These are phyloP conservation scores for Mycena haematopus DNA, from an alignment of 768 basidiomycete genomes.

Conservation along the genomic window DNA sequence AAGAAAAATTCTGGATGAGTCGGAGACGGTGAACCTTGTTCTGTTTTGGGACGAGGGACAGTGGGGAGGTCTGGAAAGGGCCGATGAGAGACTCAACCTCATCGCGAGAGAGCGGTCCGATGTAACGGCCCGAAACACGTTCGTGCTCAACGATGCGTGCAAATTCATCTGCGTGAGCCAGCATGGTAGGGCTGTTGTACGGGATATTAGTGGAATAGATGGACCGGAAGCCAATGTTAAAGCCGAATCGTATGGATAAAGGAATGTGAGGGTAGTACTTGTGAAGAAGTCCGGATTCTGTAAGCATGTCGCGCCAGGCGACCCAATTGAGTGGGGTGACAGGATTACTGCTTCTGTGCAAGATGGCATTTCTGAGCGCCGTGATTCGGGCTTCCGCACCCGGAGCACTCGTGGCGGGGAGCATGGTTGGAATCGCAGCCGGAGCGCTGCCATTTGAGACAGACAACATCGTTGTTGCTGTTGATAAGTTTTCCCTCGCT, in stretches of 20 bases:
- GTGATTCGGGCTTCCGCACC: too few species aligned
- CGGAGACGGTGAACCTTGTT: slow-evolving; percentile 9
- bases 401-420: too few species aligned
- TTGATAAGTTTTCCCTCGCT: too few species aligned
- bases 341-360: too few species aligned
- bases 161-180: not conserved
- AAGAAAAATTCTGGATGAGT: slow-evolving; percentile 39
- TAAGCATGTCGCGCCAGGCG: too few species aligned
- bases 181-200: not conserved
- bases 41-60: not conserved
- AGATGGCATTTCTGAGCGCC: too few species aligned
- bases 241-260: not conserved
- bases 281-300: too few species aligned
- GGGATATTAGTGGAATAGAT: not conserved
- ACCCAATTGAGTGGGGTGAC: too few species aligned
- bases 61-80: not conserved
- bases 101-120: not conserved
- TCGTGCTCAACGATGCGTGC: not conserved
- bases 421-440: too few species aligned
- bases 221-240: not conserved
- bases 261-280: not conserved
- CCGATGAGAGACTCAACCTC: not conserved
- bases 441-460: too few species aligned
- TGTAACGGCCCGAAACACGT: not conserved
- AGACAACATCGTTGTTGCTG: too few species aligned